phyloP scores from a whole-genome alignment of 2,329 filamentous ascomycete species.

The Niveomyces coronatus region DNA sequence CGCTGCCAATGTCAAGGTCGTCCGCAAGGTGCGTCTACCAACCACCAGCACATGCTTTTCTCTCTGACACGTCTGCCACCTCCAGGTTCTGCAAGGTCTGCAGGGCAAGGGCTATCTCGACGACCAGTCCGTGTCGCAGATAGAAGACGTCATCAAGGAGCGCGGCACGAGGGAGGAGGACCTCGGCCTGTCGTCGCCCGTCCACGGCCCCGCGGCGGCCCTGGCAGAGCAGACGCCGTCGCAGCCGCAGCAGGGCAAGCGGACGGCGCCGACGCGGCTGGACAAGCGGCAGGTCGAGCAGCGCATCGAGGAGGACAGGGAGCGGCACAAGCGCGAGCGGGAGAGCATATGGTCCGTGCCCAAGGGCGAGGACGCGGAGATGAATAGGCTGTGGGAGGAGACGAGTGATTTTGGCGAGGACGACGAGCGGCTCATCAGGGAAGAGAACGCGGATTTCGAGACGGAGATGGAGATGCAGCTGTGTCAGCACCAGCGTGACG shows the following conservation, averaged over 20 bases:
- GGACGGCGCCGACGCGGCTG: slow-evolving; percentile 32
- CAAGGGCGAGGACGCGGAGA: slow-evolving; percentile 52
- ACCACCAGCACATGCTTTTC: no score
- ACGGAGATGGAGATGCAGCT: slow-evolving; percentile 30
- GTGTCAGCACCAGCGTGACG: slow-evolving; percentile 28
- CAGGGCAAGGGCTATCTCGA: slow-evolving; percentile 63
- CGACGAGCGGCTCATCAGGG: slow-evolving; percentile 64
- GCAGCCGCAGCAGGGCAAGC: slow-evolving; percentile 26
- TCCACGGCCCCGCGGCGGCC: slow-evolving; percentile 29
- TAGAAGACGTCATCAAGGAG: slow-evolving; percentile 74
- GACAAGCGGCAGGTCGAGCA: slow-evolving; percentile 91
- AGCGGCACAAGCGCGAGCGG: slow-evolving; percentile 81
- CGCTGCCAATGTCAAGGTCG: slow-evolving; percentile 87
- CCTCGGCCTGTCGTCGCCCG: slow-evolving; percentile 40
- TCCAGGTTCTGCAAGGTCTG: slow-evolving; percentile 58
- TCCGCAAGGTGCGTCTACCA: slow-evolving; percentile 80
- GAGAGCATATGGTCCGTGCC: slow-evolving; percentile 91
- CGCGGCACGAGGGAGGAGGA: slow-evolving; percentile 57
- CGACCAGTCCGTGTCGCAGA: slow-evolving; percentile 63
- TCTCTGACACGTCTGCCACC: background rate
- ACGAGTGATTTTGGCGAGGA: slow-evolving; percentile 80
- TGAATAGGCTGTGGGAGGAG: slow-evolving; percentile 76
- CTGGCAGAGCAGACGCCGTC: slow-evolving; percentile 31
- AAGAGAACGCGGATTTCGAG: slow-evolving; percentile 52
- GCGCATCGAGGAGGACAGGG: slow-evolving; percentile 90